phyloP scores from a whole-genome alignment of 2,329 filamentous ascomycete species.

The Alternaria sp. region DNA sequence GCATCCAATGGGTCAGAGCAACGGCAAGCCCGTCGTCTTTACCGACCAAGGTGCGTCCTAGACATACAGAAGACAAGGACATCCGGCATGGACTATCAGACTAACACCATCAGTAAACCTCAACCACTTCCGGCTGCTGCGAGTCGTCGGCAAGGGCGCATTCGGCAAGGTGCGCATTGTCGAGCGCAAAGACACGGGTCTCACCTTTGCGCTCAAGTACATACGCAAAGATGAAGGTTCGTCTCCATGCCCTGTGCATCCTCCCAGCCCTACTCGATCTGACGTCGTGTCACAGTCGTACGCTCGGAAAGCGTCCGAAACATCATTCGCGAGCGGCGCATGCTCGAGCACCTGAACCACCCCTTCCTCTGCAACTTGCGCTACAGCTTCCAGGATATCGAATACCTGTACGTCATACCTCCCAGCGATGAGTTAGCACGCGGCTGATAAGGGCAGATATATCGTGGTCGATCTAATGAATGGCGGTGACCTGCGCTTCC shows the following conservation, averaged over 20 bases:
- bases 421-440: too few relatives aligned
- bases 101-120: conserved; percentile 74
- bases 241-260: conserved; percentile 37
- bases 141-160: conserved; percentile 95
- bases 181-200: conserved; percentile 90
- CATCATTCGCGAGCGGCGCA: conserved; percentile 94
- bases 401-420: conserved; percentile 80
- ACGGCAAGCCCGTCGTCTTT: conserved; percentile 90
- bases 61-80: too few relatives aligned
- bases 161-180: conserved; percentile 99
- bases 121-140: conserved; percentile 93
- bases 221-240: conserved; percentile 97
- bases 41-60: conserved; percentile 92
- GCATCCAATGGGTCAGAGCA: conserved; percentile 83
- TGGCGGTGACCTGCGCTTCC: conserved; percentile 93
- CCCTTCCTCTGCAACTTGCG: conserved; percentile 98
- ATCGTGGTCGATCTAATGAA: conserved; percentile 98
- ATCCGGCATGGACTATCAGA: background rate
- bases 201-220: conserved; percentile 97
- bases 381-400: conserved; percentile 98
- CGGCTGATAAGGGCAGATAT: conserved; percentile 61
- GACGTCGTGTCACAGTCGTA: conserved; percentile 70
- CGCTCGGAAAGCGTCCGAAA: conserved; percentile 97
- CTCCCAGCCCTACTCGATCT: conserved; percentile 18
- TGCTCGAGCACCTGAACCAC: conserved; percentile 98